Evolutionary conservation across 441 rosid genomes (phyloP).

Genomic region (Euphorbia corollata): DNA sequence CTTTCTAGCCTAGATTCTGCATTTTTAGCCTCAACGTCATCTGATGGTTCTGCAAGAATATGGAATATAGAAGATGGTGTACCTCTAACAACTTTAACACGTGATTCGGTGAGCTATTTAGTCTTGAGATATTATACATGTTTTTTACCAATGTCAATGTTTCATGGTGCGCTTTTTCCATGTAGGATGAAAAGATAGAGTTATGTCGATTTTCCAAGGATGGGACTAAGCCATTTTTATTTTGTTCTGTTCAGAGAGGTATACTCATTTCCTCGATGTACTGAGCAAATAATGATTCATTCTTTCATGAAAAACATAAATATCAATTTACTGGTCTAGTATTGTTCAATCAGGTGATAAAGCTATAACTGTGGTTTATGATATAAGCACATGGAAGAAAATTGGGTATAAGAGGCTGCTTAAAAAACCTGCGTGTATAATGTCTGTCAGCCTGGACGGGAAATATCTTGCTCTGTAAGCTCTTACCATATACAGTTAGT

Average conservation of each 20-base stretch:
- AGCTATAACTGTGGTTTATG: slow-evolving; percentile 66
- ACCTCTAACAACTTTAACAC: slow-evolving; percentile 62
- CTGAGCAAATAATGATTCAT: neutral
- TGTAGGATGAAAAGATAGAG: slow-evolving; percentile 80
- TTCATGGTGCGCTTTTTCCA: slow-evolving; percentile 7
- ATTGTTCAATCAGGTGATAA: slow-evolving; percentile 49
- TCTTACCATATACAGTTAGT: slow-evolving; percentile 6
- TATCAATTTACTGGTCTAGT: slow-evolving; percentile 17
- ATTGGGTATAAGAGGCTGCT: slow-evolving; percentile 86
- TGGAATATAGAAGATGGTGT: slow-evolving; percentile 87
- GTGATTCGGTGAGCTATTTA: slow-evolving; percentile 47
- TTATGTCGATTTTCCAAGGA: slow-evolving; percentile 85
- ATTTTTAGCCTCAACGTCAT: slow-evolving; percentile 77
- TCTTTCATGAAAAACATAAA: neutral
- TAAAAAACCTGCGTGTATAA: slow-evolving; percentile 61
- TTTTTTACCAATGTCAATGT: slow-evolving; percentile 13
- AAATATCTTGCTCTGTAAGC: slow-evolving; percentile 90
- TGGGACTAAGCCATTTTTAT: slow-evolving; percentile 86
- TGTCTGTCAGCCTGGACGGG: slow-evolving; percentile 89
- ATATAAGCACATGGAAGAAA: slow-evolving; percentile 87
- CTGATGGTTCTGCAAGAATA: slow-evolving; percentile 94
- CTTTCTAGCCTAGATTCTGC: slow-evolving; percentile 79
- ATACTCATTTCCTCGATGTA: neutral
- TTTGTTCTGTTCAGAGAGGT: slow-evolving; percentile 80
- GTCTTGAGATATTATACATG: neutral